Base-by-base conservation (phyloP, 139 green algal genomes). In the Gonium pectorale region DNA sequence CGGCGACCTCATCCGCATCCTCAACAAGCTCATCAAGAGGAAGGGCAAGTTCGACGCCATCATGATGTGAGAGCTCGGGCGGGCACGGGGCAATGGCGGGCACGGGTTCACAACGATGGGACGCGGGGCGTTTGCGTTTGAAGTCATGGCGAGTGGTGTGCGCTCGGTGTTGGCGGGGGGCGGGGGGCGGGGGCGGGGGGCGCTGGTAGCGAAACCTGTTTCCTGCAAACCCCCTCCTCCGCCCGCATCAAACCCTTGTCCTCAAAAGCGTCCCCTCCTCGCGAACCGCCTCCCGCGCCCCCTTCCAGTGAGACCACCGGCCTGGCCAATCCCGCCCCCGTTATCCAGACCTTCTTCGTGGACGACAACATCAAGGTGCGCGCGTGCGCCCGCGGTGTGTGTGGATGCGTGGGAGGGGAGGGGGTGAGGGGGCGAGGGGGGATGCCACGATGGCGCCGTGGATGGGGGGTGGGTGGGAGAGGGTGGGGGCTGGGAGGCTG, bases 261-360 rank as follows among this genome's bases (percentile, higher is more conserved):
- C n/a, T n/a, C n/a, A n/a, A n/a, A n/a, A 35, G 31, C 63, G 8
- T 31, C 92, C 91, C 38, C 94, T 97, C 59, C 96, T 5, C 15
- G 21, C 56, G 83, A 95, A 0, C 92, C 95, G 56, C 83, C 72
- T 31, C 8, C 31, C 62, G 46, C n/a, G 2, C 4, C 17, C 19
- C 31, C 2, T 6, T 26, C 40, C 46, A 82, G 59, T 44, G 96
- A 98, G 86, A 98, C 95, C 15, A 98, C 95, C 0, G 96, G 96
- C 31, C 90, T 99, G 59, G 96, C 96, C 7, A 95, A 98, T 89
- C 96, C 96, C 8, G 96, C 92, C 4, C 96, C 96, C 21, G 95
- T 99, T 24, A 91, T 93, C 41, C 83, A 97, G 82, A 97, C 95
- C 17, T 98, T 99, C 60, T 98, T 98, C 79, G 91, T 98, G 15